A percentile compares a stretch with the other conserved stretches of the same genome.
Evolutionary conservation across 2,329 filamentous ascomycete genomes (phyloP).

Genomic region (Penicillium brasilianum): DNA sequence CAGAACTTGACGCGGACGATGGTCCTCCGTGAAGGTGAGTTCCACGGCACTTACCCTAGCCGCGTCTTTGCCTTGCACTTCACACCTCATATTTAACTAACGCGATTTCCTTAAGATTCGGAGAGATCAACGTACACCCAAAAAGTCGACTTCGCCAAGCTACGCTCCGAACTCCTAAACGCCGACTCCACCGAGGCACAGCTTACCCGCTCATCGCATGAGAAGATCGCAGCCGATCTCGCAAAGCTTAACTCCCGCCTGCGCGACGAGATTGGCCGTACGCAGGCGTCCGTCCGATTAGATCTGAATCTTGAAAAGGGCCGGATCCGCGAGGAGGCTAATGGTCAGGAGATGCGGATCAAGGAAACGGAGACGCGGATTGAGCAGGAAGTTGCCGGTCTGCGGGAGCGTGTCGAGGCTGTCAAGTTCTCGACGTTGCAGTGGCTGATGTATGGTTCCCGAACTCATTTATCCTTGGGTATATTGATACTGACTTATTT

Average conservation of each 20-base stretch:
- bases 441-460: constrained; percentile 85
- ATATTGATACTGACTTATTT: constrained; percentile 34
- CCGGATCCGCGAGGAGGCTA: constrained; percentile 92
- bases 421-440: constrained; percentile 98
- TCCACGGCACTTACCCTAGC: neutral
- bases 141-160: constrained; percentile 97
- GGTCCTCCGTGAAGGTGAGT: constrained; percentile 85
- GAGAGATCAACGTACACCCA: constrained; percentile 68
- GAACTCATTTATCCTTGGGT: neutral
- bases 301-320: constrained; percentile 98
- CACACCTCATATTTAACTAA: neutral
- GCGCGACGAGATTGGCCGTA: constrained; percentile 90
- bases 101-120: constrained; percentile 43
- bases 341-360: constrained; percentile 95
- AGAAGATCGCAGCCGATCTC: constrained; percentile 90
- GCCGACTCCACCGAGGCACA: constrained; percentile 90
- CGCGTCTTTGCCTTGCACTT: neutral
- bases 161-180: constrained; percentile 89
- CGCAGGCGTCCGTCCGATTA: constrained; percentile 87
- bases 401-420: constrained; percentile 90
- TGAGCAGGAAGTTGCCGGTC: constrained; percentile 90
- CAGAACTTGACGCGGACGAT: constrained; percentile 97
- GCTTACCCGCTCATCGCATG: constrained; percentile 86
- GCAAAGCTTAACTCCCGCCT: constrained; percentile 89
- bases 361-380: constrained; percentile 99